Percentiles rank a stretch among this genome's conserved stretches.
phyloP scores from a whole-genome alignment of 1,284 basidiomycete species.

The Trametes pubescens region DNA sequence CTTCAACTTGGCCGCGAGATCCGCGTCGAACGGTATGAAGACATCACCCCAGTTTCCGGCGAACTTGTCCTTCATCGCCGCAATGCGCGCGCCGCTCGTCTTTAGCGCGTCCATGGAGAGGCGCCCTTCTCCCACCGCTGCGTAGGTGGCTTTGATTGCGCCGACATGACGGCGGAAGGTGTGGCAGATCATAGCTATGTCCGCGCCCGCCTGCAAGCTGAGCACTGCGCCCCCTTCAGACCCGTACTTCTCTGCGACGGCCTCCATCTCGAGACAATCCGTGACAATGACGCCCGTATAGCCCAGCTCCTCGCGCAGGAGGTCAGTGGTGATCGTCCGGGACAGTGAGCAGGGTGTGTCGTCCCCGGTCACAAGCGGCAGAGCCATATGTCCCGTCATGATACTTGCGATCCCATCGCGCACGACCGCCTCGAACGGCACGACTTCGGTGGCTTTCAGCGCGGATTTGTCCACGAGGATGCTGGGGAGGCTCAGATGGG shows the following conservation, averaged over 20 bases:
- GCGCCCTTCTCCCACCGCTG: conserved; percentile 53
- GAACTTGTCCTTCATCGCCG: conserved; percentile 57
- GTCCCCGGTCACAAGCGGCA: conserved; percentile 61
- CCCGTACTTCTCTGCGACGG: conserved; percentile 62
- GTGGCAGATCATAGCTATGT: conserved; percentile 78
- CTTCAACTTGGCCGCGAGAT: conserved; percentile 47
- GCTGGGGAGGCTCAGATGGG: conserved; percentile 69
- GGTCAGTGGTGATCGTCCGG: conserved; percentile 55
- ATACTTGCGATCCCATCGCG: conserved; percentile 55
- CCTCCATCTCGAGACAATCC: conserved; percentile 78
- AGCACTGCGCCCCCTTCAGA: conserved; percentile 61
- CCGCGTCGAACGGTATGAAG: conserved; percentile 42
- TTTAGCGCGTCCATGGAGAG: conserved; percentile 50
- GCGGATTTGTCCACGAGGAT: conserved; percentile 58
- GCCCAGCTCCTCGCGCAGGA: conserved; percentile 57
- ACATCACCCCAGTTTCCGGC: conserved; percentile 55
- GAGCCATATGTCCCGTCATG: conserved; percentile 78
- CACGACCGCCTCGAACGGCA: conserved; percentile 62
- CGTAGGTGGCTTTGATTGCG: conserved; percentile 59
- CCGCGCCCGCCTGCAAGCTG: conserved; percentile 67
- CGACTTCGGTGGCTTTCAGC: conserved; percentile 57
- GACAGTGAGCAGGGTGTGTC: conserved; percentile 68
- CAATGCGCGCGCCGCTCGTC: conserved; percentile 55
- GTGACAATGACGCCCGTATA: conserved; percentile 68
- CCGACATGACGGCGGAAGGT: conserved; percentile 59